These are phyloP conservation scores for Closterium sp. DNA, from an alignment of 139 green algal genomes.

Conservation along the genomic window DNA sequence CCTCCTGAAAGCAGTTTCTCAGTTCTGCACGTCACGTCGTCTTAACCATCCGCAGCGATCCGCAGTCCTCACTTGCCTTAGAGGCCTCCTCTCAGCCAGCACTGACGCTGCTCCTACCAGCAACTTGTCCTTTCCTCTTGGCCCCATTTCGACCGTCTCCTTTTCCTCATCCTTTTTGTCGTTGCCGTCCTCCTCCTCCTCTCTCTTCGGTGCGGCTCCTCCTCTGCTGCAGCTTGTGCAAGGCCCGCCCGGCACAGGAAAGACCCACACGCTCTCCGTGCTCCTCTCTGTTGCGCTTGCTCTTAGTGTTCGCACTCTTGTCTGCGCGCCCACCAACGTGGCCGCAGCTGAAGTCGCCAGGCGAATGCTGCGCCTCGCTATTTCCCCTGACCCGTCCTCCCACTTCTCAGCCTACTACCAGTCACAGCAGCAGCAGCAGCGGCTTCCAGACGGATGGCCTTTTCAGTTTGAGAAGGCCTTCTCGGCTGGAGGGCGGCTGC, in stretches of 20 bases:
- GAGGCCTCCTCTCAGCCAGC: neutral
- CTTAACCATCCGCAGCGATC: neutral
- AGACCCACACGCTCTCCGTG: slow-evolving; percentile 31
- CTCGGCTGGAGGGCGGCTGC: neutral
- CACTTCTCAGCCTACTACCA: neutral
- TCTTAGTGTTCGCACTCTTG: slow-evolving; percentile 15
- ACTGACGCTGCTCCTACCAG: neutral
- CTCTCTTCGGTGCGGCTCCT: neutral
- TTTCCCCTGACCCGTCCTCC: neutral
- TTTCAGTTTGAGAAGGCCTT: neutral
- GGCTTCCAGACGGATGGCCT: neutral
- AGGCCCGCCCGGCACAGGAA: slow-evolving; percentile 44
- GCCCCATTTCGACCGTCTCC: neutral
- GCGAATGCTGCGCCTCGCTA: slow-evolving; percentile 1
- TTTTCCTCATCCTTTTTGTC: neutral
- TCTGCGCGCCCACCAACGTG: slow-evolving; percentile 48
- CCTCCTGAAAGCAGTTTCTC: neutral
- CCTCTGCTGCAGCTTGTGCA: slow-evolving; percentile 39
- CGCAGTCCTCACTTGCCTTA: neutral
- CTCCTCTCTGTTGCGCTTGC: slow-evolving; percentile 21
- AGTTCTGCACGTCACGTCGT: neutral
- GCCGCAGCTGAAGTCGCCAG: slow-evolving; percentile 36
- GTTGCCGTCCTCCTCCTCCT: no score
- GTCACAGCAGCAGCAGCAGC: neutral
- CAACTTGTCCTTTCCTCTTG: neutral